A percentile compares a stretch with the other conserved stretches of the same genome.
phyloP scores from a whole-genome alignment of 768 basidiomycete genomes.

The Trametes gibbosa region DNA sequence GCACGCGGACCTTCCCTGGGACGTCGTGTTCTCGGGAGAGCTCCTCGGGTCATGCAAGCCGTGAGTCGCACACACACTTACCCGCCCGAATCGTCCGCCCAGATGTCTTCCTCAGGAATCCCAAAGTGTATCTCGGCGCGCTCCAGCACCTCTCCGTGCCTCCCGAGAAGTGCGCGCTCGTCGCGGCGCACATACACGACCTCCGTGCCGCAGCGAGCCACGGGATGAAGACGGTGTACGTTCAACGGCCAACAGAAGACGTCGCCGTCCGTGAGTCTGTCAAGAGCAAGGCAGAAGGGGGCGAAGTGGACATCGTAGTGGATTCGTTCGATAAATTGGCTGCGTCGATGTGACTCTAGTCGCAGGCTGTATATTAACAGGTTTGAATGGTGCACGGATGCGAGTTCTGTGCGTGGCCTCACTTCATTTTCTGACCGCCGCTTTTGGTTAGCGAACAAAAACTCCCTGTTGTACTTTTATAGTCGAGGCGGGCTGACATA shows the following conservation, averaged over 20 bases:
- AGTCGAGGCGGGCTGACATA: too few relatives aligned
- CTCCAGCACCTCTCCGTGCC: conserved; percentile 34
- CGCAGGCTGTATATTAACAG: too few relatives aligned
- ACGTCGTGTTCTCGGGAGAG: conserved; percentile 57
- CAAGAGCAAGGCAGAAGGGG: conserved; percentile 50
- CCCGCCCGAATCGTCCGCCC: neutral
- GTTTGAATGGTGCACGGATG: too few relatives aligned
- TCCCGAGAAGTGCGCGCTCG: conserved; percentile 56
- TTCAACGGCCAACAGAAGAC: conserved; percentile 51
- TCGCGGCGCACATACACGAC: conserved; percentile 62
- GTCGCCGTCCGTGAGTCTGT: conserved; percentile 27
- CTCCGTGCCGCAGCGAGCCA: conserved; percentile 48
- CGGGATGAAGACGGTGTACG: conserved; percentile 60
- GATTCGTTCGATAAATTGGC: conserved; percentile 52
- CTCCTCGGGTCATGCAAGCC: conserved; percentile 65
- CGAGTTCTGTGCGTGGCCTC: too few relatives aligned
- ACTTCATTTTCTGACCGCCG: too few relatives aligned
- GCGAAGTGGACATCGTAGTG: conserved; percentile 57
- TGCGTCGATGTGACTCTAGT: conserved; percentile 9
- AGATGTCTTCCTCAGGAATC: conserved; percentile 36
- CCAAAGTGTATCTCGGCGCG: neutral
- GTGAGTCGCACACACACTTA: conserved; percentile 37
- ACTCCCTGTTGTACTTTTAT: too few relatives aligned
- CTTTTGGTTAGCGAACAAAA: too few relatives aligned
- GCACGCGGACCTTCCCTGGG: conserved; percentile 60